Evolutionary conservation across 2,329 filamentous ascomycete genomes (phyloP), one percentile per base, ranked within the genome.

Genomic region (Colletotrichum horii): DNA sequence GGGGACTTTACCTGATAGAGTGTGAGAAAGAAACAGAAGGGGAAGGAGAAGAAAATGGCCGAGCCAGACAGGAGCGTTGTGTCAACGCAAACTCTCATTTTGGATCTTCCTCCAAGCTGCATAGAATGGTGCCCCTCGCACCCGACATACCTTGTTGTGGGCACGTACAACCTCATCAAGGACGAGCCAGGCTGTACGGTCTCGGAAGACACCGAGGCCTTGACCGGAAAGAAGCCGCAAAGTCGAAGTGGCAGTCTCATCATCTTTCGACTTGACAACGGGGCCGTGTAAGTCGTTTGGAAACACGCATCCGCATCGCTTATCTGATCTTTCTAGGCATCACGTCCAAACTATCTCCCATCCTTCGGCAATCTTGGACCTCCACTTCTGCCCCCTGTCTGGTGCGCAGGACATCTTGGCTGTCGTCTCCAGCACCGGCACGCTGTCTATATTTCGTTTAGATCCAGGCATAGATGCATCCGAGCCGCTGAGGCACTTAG

Each of bases 111-210:
- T 6, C 94, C 94, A 3, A 95, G 94, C 80, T 96, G 94, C 81
- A 88, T 96, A n/a, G 92, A 94, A 76, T 95, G 96, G 80, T 94
- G 91, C 77, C 92, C 92, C 2, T 83, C 84, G 1, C 82, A 91
- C 74, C 90, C 91, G 0, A 85, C 92, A 0, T 91, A 93, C 80
- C 93, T 98, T 78, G 88, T 97, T 1, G 90, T 98, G 64, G 96
- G 96, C 52, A 98, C 96, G 2, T 98, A 98, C 84, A 91, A 94
- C 77, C 89, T 98, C 32, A 87, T 95, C 77, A 88, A 89, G 76
- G 82, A 87, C 66, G 80, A 84, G 58, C 68, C 60, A 26, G 28
- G 52, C 8, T 15, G 19, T 6, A 14, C 32, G 16, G 56, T 43
- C 15, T n/a, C 22, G 11, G 74, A 60, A 14, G 43, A 55, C n/a